Evolutionary conservation across 2,329 filamentous ascomycete genomes (phyloP), one percentile per base, ranked within the genome.

Genomic region (Penicillium expansum): DNA sequence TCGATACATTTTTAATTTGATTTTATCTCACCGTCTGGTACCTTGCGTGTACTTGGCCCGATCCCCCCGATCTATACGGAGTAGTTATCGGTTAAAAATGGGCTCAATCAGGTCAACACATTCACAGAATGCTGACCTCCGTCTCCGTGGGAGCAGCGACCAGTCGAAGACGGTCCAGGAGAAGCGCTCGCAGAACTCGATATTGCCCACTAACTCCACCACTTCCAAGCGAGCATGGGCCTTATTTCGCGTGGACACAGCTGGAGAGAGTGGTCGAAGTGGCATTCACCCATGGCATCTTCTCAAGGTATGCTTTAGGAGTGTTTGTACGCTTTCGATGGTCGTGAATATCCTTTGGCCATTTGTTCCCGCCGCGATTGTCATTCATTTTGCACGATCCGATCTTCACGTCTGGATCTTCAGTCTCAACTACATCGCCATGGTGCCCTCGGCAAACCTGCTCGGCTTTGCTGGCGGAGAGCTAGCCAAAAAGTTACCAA

Each of bases 391-490:
- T 61, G 79, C 79, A 43, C 76, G 77, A 20, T 79, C 79, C 0
- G 78, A 87, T 24, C 75, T 81, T 57, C 80, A 89, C 63, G 75
- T 89, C 1, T 81, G 82, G 71, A 83, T 87, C 52, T 92, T 92
- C 74, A 79, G 83, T 49, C 80, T 90, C 56, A 86, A 86, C 47
- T 92, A 91, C 69, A 82, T 92, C 58, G 87, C 87, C 63, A 92
- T 92, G 86, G 79, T 92, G 1, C 89, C 89, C 0, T 85, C 86
- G 47, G 89, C 89, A 55, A 92, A 92, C 67, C 72, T 91, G 56
- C 82, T 92, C 52, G 89, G 89, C 0, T 92, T 92, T 66, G 86
- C 87, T 6, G 87, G 88, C 14, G 84, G 88, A 62, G 86, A 90
- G 69, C 75, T 91, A 58, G 84, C 88, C 1, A 82, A 86, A 58